A percentile compares a stretch with the other conserved stretches of the same genome.
Conservation (phyloP, 495 filamentous ascomycete genomes). For the Parmelia sp. region DNA sequence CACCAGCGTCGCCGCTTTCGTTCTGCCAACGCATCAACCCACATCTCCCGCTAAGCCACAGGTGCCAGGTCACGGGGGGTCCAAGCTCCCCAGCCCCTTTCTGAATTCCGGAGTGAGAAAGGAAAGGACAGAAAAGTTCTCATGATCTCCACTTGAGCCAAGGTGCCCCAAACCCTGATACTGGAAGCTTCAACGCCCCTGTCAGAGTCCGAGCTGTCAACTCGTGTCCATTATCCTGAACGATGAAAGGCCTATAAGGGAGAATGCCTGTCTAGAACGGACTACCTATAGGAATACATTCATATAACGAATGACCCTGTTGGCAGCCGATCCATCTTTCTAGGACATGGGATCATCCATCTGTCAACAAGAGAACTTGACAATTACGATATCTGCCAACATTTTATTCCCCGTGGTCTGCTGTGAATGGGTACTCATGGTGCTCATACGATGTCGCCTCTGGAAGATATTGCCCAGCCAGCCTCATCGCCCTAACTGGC, state of each 20-base stretch:
- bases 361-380: background rate
- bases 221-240: background rate
- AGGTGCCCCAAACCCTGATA: background rate
- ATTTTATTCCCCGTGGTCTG: background rate
- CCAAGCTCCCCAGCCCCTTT: background rate
- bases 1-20: background rate
- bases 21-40: slow-evolving; percentile 3
- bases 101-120: background rate
- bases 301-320: background rate
- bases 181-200: background rate
- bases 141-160: background rate
- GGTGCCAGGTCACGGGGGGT: background rate
- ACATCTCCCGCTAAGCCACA: background rate
- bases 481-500: background rate
- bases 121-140: background rate
- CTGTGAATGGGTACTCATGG: background rate
- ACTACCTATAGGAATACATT: background rate
- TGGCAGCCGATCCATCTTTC: background rate
- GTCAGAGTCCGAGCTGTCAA: background rate
- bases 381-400: background rate
- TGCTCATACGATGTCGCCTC: background rate
- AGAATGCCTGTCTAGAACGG: background rate
- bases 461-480: background rate
- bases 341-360: background rate
- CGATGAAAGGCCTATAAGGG: background rate